phyloP scores from a whole-genome alignment of 2,329 filamentous ascomycete species.

The Diplodia intermedia region DNA sequence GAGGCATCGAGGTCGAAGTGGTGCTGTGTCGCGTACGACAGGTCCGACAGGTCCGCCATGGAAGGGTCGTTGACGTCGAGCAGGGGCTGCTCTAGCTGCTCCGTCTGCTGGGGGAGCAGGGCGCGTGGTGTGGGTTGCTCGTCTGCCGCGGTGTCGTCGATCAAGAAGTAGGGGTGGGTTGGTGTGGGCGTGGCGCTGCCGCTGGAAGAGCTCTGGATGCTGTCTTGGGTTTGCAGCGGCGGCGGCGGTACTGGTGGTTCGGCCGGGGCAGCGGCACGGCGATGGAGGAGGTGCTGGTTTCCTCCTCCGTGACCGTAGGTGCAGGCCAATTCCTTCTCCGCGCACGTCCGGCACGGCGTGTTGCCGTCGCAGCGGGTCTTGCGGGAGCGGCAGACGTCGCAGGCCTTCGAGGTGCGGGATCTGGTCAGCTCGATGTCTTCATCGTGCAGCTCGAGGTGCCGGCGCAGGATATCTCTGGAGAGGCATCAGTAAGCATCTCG shows the following conservation, averaged over 20 bases:
- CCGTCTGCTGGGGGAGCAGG: background rate
- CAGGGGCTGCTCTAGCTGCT: too few species aligned
- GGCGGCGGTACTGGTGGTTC: too few species aligned
- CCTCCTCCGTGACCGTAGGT: background rate
- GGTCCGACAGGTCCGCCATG: background rate
- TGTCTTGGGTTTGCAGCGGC: background rate
- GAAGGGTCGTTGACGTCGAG: background rate
- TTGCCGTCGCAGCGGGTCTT: constrained; percentile 13
- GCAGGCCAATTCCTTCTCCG: background rate
- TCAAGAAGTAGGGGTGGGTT: background rate
- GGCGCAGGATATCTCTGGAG: constrained; percentile 21
- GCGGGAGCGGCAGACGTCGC: constrained; percentile 21
- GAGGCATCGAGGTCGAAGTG: constrained; percentile 3
- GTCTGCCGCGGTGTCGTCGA: background rate
- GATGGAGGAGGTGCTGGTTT: background rate
- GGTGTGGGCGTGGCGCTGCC: background rate
- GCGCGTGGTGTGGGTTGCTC: background rate
- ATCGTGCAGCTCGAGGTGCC: constrained; percentile 16
- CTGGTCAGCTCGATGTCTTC: constrained; percentile 13
- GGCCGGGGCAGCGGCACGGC: too few species aligned
- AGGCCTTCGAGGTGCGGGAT: constrained; percentile 14
- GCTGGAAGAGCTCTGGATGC: background rate
- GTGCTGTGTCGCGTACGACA: background rate
- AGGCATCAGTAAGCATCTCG: background rate
- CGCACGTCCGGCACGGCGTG: constrained; percentile 14